phyloP scores from a whole-genome alignment of 164 flowering plant species.

The Magnolia officinalis region DNA sequence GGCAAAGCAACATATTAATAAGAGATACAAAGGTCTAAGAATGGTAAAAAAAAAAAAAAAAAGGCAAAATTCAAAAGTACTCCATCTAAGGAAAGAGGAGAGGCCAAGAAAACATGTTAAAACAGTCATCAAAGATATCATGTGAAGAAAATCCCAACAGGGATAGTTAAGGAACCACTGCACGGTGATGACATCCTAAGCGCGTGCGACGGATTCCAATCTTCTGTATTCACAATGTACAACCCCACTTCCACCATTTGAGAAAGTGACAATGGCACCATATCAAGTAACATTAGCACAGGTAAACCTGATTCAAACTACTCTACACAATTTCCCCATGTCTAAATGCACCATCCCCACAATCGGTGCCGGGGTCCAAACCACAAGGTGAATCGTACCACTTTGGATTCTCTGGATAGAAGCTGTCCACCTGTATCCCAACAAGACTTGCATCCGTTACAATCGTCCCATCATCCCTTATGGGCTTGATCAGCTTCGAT shows the following conservation, averaged over 20 bases:
- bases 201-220: constrained; percentile 33
- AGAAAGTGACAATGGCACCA: constrained; percentile 24
- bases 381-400: constrained; percentile 97
- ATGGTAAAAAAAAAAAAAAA: background rate
- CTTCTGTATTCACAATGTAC: constrained; percentile 59
- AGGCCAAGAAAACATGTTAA: constrained; percentile 21
- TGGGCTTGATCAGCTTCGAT: constrained; percentile 75
- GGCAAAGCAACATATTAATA: background rate
- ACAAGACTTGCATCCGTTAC: constrained; percentile 73
- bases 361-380: constrained; percentile 71
- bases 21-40: background rate
- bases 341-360: constrained; percentile 71
- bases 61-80: background rate
- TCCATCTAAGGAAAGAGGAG: background rate
- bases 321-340: constrained; percentile 69
- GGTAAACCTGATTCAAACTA: constrained; percentile 20
- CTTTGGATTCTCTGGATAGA: constrained; percentile 82
- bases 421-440: constrained; percentile 82
- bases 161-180: constrained; percentile 39
- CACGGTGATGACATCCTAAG: constrained; percentile 27
- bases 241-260: constrained; percentile 38
- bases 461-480: constrained; percentile 65
- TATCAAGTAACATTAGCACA: constrained; percentile 30
- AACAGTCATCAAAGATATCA: constrained; percentile 26
- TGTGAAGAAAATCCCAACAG: constrained; percentile 45